These are phyloP conservation scores for Stemphylium beticola DNA, from an alignment of 2,329 filamentous ascomycete species.

Conservation along the genomic window DNA sequence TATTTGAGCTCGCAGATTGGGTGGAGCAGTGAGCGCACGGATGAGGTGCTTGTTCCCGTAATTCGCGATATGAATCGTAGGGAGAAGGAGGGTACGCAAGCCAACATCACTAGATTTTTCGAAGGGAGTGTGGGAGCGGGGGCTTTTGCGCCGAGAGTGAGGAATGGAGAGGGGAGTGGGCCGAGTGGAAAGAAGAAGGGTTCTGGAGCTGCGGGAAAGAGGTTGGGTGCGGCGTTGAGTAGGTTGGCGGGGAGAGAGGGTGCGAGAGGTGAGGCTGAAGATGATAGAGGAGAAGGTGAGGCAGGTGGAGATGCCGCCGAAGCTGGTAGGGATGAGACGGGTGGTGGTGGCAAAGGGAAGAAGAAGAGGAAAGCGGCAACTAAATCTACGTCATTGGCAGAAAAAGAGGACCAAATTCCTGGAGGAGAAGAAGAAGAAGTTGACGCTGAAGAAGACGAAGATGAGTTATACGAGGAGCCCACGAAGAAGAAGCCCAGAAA, in stretches of 20 bases:
- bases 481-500: slow-evolving; percentile 36
- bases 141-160: slow-evolving; percentile 73
- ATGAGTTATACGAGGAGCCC: slow-evolving; percentile 37
- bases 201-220: slow-evolving; percentile 39
- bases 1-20: slow-evolving; percentile 94
- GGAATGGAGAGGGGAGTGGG: slow-evolving; percentile 53
- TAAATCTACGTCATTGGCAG: slow-evolving; percentile 16
- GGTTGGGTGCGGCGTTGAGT: slow-evolving; percentile 43
- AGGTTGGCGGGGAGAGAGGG: slow-evolving; percentile 39
- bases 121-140: slow-evolving; percentile 74
- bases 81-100: slow-evolving; percentile 88
- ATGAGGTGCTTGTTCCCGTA: slow-evolving; percentile 94
- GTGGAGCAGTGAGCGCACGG: slow-evolving; percentile 89
- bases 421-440: slow-evolving; percentile 27
- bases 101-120: slow-evolving; percentile 95
- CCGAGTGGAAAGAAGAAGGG: slow-evolving; percentile 61
- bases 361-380: slow-evolving; percentile 32
- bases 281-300: slow-evolving; percentile 28
- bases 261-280: slow-evolving; percentile 28
- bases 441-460: slow-evolving; percentile 15
- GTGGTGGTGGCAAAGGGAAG: neutral
- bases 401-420: slow-evolving; percentile 18
- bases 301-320: slow-evolving; percentile 24
- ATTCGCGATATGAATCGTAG: slow-evolving; percentile 93
- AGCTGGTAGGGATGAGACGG: slow-evolving; percentile 16